These are phyloP conservation scores for Diaporthe nobilis DNA, from an alignment of 2,329 filamentous ascomycete genomes.

Conservation along the genomic window DNA sequence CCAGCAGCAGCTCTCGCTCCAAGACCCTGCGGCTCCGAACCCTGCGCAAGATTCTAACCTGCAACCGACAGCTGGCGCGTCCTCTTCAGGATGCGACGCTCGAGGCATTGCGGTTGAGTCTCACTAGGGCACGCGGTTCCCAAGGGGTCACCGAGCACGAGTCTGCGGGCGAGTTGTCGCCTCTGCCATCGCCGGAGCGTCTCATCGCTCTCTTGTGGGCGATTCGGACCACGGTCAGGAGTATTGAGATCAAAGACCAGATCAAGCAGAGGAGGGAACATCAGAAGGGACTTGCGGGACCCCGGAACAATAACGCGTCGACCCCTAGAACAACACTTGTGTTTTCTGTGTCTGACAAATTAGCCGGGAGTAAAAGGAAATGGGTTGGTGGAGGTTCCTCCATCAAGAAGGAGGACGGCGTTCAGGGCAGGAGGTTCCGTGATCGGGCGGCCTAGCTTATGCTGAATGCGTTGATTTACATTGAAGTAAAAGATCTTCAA, in stretches of 20 bases:
- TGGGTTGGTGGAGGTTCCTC: conserved; percentile 9
- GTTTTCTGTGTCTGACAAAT: conserved; percentile 33
- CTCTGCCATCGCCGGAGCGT: conserved; percentile 52
- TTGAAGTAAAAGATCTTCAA: conserved; percentile 7
- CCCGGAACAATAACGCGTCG: conserved; percentile 33
- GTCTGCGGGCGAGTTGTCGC: conserved; percentile 34
- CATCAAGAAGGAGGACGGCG: conserved; percentile 17
- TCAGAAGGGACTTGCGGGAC: conserved; percentile 23
- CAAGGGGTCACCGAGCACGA: conserved; percentile 23
- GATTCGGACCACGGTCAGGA: conserved; percentile 59
- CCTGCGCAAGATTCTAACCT: conserved; percentile 77
- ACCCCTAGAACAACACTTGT: conserved; percentile 22
- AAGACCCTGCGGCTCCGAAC: conserved; percentile 72
- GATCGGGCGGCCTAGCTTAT: conserved; percentile 23
- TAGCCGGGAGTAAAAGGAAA: conserved; percentile 40
- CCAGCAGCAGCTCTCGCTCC: conserved; percentile 60
- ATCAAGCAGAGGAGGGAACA: conserved; percentile 18
- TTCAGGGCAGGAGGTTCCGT: conserved; percentile 32
- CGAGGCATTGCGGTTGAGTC: conserved; percentile 76
- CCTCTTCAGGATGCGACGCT: conserved; percentile 81
- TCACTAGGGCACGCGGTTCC: conserved; percentile 39
- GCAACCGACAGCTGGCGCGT: conserved; percentile 82
- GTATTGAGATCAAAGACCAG: conserved; percentile 47
- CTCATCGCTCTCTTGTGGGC: conserved; percentile 64
- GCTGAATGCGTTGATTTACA: conserved; percentile 16